Base-by-base conservation (phyloP, 1,284 basidiomycete genomes). In the Cutaneotrichosporon sp. region DNA sequence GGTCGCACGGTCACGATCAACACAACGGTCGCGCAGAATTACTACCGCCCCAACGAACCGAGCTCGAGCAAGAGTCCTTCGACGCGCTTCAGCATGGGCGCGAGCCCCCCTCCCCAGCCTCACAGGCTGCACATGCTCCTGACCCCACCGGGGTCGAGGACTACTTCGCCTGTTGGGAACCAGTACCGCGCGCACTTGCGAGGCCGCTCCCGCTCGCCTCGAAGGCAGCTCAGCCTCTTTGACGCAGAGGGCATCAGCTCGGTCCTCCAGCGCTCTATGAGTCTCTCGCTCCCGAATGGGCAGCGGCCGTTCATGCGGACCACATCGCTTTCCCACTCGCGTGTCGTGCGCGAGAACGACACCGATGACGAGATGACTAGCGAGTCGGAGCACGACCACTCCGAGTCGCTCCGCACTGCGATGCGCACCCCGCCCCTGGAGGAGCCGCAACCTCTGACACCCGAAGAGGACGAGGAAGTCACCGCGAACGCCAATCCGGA, bases 71-170 rank as follows among this genome's bases (percentile, higher is more conserved):
- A 32, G 19, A 38, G 25, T 16, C 46, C 46, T 5, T 39, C 37
- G 5, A 46, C 37, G 24, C 41, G 42, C 33, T 34, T 35, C 29
- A 17, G 24, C 41, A 38, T 32, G 33, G 39, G 41, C 19, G 37
- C 32, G 24, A 46, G 31, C 27, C 44, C 50, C 2, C 37, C 67
- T 10, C 67, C 68, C 5, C 68, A 68, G 44, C 64, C 64, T 17
- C 57, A 62, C 2, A 52, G 59, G 14, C 53, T 68, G 7, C 46
- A 58, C 31, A 46, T 62, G 38, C 61, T 72, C 12, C 62, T 70
- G 39, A 72, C 70, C 19, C 70, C 70, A 3, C 70, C 68, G 0
- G 62, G 61, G 11, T 69, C 68, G 16, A 56, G 70, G 14, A 59
- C 49, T 22, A 39, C 58, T 0, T 70, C 68, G 2, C 69, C 67